Base-by-base conservation (phyloP, 805 yeast genomes). In the Saturnispora gosingensis region DNA sequence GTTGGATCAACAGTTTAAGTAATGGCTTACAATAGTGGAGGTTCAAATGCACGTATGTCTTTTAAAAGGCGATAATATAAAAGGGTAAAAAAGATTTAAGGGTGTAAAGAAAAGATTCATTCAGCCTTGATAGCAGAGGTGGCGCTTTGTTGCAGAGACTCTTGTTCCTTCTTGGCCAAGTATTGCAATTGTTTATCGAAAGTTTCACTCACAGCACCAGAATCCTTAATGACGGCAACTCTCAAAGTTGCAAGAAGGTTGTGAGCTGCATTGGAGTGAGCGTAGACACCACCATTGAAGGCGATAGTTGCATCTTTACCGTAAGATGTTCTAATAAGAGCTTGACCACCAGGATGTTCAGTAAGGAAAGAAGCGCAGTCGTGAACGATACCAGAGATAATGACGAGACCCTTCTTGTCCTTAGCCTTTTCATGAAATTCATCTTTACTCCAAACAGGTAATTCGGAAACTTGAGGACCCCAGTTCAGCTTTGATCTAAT, bases 321-420 rank as follows among this genome's bases (percentile, higher is more conserved):
- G 54, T 77, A 69, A 2, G 90, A 81, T 34, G 89, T 81, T 59
- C 78, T 75, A 46, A 86, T 68, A 56, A 86, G 70, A 45, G 88
- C 82, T 63, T 77, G 81, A 58, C 95, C 95, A 76, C 95, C 95
- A 57, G 95, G 95, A 65, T 86, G 95, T 62, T 83, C 87, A 53
- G 77, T 74, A 58, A 84, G 75, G 66, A 84, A 85, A 15, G 71
- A 68, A 54, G 83, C 70, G 57, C 84, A 86, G 61, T 85, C 84
- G 67, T 86, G 93, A 45, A 85, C 87, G 53, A 86, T 85, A 60
- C 93, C 93, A 45, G 83, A 77, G 55, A 86, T 80, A 58, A 86
- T 77, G 45, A 85, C 80, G 51, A 84, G 73, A 38, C 88, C 88
- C 34, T 70, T 68, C 51, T 63, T 71, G 56, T 74, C 74, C 51